Conservation (phyloP, 1,284 basidiomycete genomes). For the Paramarasmius palmivorus region DNA sequence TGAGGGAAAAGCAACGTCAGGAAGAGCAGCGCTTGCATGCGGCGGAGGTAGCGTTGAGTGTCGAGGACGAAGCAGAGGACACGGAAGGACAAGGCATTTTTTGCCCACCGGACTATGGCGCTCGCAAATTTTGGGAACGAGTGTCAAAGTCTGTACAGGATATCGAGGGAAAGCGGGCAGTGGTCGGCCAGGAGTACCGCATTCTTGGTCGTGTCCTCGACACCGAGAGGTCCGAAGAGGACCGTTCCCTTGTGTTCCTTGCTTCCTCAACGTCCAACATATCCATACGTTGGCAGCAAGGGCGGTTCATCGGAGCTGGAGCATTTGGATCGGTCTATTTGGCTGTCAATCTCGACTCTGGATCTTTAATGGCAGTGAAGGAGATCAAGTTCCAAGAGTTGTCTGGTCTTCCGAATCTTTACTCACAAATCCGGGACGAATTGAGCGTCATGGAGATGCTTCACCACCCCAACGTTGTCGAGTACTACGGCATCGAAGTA, state of each 20-base stretch:
- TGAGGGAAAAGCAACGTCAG: constrained; percentile 83
- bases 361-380: constrained; percentile 98
- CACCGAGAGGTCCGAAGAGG: constrained; percentile 82
- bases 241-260: constrained; percentile 88
- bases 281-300: constrained; percentile 98
- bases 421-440: constrained; percentile 96
- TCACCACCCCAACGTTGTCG: constrained; percentile 97
- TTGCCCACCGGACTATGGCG: constrained; percentile 60
- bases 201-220: constrained; percentile 89
- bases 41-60: constrained; percentile 46
- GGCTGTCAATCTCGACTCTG: constrained; percentile 95
- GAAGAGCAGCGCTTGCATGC: constrained; percentile 71
- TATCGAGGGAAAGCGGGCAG: constrained; percentile 64
- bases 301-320: constrained; percentile 95
- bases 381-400: constrained; percentile 98
- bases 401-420: constrained; percentile 78
- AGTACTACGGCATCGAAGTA: constrained; percentile 99
- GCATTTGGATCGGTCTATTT: constrained; percentile 98
- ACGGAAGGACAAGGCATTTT: constrained; percentile 31
- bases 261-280: constrained; percentile 94
- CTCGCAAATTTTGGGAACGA: constrained; percentile 75
- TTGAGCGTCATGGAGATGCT: constrained; percentile 99
- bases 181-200: constrained; percentile 68
- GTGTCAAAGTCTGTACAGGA: constrained; percentile 58
- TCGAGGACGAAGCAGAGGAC: constrained; percentile 44